Evolutionary conservation across 2,329 filamentous ascomycete species (phyloP).

Genomic region (Penicillium verrucosum): DNA sequence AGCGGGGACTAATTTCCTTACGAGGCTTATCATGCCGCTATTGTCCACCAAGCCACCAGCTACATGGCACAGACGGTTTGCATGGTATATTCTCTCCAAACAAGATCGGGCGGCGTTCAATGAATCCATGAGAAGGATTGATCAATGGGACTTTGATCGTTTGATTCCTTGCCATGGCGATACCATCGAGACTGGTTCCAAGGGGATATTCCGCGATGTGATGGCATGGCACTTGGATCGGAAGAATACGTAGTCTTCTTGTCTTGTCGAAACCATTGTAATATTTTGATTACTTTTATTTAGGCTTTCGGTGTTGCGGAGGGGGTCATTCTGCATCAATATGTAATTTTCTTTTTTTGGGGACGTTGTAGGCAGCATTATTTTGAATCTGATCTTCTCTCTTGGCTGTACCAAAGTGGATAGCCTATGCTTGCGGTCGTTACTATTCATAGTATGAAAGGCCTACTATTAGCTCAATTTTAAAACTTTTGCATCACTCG

Average conservation of each 20-base stretch:
- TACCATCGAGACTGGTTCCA: conserved; percentile 71
- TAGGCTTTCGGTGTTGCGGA: not conserved
- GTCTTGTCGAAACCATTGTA: not conserved
- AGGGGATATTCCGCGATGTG: conserved; percentile 71
- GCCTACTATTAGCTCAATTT: not conserved
- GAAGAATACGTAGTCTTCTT: conserved; percentile 20
- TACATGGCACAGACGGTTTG: conserved; percentile 73
- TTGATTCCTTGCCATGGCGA: conserved; percentile 94
- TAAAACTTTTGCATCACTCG: not conserved
- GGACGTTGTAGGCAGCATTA: conserved; percentile 3
- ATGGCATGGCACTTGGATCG: conserved; percentile 74
- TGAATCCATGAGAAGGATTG: conserved; percentile 65
- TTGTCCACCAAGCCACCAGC: conserved; percentile 58
- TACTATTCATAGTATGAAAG: conserved; percentile 2
- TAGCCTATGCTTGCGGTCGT: not conserved
- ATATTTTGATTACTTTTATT: not conserved
- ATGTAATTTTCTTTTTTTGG: not conserved
- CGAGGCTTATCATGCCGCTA: conserved; percentile 55
- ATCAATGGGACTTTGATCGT: conserved; percentile 77
- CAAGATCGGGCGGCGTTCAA: conserved; percentile 67
- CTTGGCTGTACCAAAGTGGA: not conserved
- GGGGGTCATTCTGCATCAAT: not conserved
- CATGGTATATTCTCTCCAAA: conserved; percentile 70
- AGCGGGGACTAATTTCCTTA: conserved; percentile 56
- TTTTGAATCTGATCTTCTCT: not conserved